A percentile compares a stretch with the other conserved stretches of the same genome.
These are phyloP conservation scores for Croton laevigatus DNA, from an alignment of 441 rosid genomes.

Conservation along the genomic window DNA sequence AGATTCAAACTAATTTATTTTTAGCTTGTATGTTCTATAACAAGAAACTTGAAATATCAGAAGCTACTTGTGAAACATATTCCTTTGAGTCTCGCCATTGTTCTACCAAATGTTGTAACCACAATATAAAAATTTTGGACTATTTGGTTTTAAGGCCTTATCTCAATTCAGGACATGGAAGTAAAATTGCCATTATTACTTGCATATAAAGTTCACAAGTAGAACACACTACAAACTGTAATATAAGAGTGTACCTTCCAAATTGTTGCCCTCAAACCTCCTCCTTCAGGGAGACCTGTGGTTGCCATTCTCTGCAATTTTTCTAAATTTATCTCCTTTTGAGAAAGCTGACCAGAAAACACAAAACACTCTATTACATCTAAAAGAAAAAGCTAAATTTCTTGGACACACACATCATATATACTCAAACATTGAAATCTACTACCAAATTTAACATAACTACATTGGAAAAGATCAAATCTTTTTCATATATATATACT, in stretches of 20 bases:
- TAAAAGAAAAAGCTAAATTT: neutral
- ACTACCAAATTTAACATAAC: neutral
- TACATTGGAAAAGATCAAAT: neutral
- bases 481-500: constrained; percentile 9
- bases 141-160: neutral
- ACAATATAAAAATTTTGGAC: neutral
- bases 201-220: neutral
- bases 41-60: neutral
- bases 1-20: neutral
- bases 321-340: constrained; percentile 56
- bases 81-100: neutral
- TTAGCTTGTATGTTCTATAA: neutral
- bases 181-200: neutral
- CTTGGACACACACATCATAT: neutral
- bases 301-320: constrained; percentile 53
- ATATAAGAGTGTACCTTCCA: constrained; percentile 53
- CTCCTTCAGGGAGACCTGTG: constrained; percentile 56
- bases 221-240: neutral
- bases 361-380: neutral
- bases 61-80: neutral
- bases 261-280: constrained; percentile 49
- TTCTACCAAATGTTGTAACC: neutral
- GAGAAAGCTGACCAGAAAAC: constrained; percentile 41
- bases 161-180: neutral
- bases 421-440: neutral